Evolutionary conservation across 2,329 filamentous ascomycete genomes (phyloP), one percentile per base, ranked within the genome.

Genomic region (Didymellaceae sp.): DNA sequence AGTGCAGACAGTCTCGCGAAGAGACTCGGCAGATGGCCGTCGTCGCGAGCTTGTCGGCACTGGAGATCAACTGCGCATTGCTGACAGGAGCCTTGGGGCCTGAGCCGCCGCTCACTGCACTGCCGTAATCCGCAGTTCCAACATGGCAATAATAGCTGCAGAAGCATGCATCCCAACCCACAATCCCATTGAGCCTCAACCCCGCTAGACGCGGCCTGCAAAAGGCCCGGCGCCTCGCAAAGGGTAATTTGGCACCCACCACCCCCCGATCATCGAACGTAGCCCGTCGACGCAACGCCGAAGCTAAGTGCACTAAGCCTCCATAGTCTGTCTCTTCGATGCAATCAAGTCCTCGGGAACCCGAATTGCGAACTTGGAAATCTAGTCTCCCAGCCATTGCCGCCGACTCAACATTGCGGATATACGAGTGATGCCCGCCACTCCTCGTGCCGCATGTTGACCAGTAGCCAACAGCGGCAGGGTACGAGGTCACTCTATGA

Each of bases 181-280:
- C 30, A 43, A 48, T 42, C 31, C 41, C 45, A n/a, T 38, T 43
- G 18, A 43, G 38, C 45, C 38, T 49, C 39, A 49, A 49, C 45
- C 38, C 45, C 45, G 30, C 45, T 34, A 26, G 33, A 13, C 42
- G 24, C 42, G 32, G 28, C 44, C 28, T 39, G 34, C 34, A 28
- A 37, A 8, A 31, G 16, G 24, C n/a, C 39, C 20, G 28, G 26
- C 26, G 26, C 31, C 31, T 17, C 32, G 24, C n/a, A 33, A 33
- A 22, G 32, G 17, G 16, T 17, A 35, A 35, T 35, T 35, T 35
- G 22, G 14, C 41, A 28, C 28, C 11, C n/a, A 18, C 16, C 17
- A 28, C 11, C 26, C 41, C 40, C 41, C 41, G 21, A 35, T 17
- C n/a, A 25, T 44, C 41, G 22, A 44, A 30, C 24, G 16, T 32